These are phyloP conservation scores for Laburnicola sp. DNA, from an alignment of 2,329 filamentous ascomycete species.

Conservation along the genomic window DNA sequence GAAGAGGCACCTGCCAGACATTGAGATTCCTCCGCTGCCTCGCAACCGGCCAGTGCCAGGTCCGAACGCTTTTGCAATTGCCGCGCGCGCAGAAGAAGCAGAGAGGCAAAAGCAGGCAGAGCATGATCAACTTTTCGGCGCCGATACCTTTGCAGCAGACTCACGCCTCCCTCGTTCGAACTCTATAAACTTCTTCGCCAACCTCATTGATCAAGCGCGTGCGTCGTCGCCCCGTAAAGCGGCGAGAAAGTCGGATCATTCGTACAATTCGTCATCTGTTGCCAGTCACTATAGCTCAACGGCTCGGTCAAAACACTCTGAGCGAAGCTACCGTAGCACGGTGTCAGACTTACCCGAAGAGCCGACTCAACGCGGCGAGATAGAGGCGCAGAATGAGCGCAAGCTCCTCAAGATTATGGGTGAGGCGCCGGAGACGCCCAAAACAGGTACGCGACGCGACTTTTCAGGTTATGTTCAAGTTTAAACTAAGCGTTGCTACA, in stretches of 20 bases:
- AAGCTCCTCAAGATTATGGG: conserved; percentile 40
- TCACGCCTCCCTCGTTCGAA: conserved; percentile 18
- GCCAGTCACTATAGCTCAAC: conserved; percentile 24
- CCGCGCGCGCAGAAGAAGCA: conserved; percentile 6
- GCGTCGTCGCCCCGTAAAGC: too few species aligned
- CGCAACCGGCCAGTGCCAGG: conserved; percentile 14
- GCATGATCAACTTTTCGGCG: not conserved
- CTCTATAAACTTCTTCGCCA: conserved; percentile 22
- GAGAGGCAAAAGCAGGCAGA: conserved; percentile 15
- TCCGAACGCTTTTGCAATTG: conserved; percentile 24
- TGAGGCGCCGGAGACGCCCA: conserved; percentile 31
- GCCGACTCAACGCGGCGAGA: conserved; percentile 43
- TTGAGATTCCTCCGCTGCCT: conserved; percentile 21
- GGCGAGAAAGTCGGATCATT: conserved; percentile 24
- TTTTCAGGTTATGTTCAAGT: too few species aligned
- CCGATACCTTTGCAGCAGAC: too few species aligned
- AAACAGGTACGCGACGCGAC: conserved; percentile 17
- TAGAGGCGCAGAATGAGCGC: conserved; percentile 47
- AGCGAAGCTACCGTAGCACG: conserved; percentile 22
- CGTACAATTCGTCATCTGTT: conserved; percentile 9
- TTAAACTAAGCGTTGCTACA: not conserved
- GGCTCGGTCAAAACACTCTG: conserved; percentile 28
- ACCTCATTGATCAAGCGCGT: conserved; percentile 32
- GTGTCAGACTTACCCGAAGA: conserved; percentile 25
- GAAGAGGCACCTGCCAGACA: conserved; percentile 35